phyloP scores from a whole-genome alignment of 306 rosid species.

The Acacia acuminata region DNA sequence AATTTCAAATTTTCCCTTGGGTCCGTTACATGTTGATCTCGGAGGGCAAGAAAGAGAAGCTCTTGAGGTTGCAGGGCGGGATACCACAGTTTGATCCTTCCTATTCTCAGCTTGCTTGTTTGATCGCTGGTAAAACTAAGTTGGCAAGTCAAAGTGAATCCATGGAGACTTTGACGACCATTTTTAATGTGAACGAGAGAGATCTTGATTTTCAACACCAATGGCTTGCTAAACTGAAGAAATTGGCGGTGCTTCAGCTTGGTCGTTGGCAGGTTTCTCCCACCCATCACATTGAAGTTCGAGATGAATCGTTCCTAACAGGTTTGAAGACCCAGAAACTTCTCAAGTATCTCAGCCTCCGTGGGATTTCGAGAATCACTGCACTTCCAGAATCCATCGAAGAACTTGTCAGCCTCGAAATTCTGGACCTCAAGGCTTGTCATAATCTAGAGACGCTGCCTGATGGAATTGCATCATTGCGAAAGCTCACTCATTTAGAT shows the following conservation, averaged over 20 bases:
- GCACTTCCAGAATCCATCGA: background rate
- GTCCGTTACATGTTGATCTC: too few species aligned
- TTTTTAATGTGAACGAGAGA: too few species aligned
- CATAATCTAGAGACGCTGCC: background rate
- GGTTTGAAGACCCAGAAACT: slow-evolving; percentile 2
- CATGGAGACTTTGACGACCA: too few species aligned
- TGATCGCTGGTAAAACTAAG: too few species aligned
- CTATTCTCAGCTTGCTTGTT: too few species aligned
- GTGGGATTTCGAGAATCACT: slow-evolving; percentile 27
- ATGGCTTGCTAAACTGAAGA: slow-evolving; percentile 4
- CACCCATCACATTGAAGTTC: slow-evolving; percentile 24
- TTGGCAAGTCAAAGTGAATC: too few species aligned
- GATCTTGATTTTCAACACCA: background rate
- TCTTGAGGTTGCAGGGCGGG: background rate
- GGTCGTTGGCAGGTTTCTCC: slow-evolving; percentile 31
- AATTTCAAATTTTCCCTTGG: too few species aligned
- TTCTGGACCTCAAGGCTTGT: background rate
- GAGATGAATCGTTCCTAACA: background rate
- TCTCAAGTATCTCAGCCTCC: slow-evolving; percentile 26
- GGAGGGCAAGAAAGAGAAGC: background rate
- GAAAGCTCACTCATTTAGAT: background rate
- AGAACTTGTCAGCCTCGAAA: background rate
- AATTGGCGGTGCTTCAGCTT: slow-evolving; percentile 28
- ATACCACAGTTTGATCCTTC: too few species aligned
- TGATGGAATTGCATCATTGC: background rate